Base-by-base conservation (phyloP, 768 basidiomycete species). In the Pseudohyphozyma bogoriensis region DNA sequence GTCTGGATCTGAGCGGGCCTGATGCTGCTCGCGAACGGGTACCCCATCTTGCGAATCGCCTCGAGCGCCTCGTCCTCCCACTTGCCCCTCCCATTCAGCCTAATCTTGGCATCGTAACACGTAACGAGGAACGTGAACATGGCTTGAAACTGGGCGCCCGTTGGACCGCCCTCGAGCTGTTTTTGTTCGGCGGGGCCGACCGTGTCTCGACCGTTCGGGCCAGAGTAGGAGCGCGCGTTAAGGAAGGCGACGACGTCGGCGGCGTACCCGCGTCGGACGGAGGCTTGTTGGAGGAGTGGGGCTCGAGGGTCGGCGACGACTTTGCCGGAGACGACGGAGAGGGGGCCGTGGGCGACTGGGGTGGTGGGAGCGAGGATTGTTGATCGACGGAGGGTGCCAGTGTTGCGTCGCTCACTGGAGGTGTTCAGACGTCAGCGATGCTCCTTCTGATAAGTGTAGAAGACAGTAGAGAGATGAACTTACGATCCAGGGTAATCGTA, bases 1-100 rank as follows among this genome's bases (percentile, higher is more conserved):
- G 91, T 85, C 11, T 85, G 85, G 7, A 97, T 74, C 80, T 87
- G 89, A 65, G 87, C 91, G 54, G 84, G 83, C 66, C 89, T 87
- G 22, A 96, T 80, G 59, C 82, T 79, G 53, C 84, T 79, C 5
- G 83, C 79, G 60, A 83, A 87, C 0, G 95, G 93, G 74, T 96
- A 99, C 64, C 80, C 79, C 39, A 89, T 73, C 9, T 84, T 81
- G 71, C 82, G 85, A 64, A 99, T 72, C 11, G 86, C 78, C 6
- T 79, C 79, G 16, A 87, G 78, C 65, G 89, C 85, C 67, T 92
- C 88, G 55, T 96, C 91, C 66, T 93, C 91, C 52, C 82, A 78
- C 50, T 80, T 81, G n/a, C n/a, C n/a, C 64, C 75, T 76, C 35
- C 79, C 74, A 33, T 69, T 79, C 77, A 63, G 75, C 76, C 55